A percentile compares a stretch with the other conserved stretches of the same genome.
Evolutionary conservation across 2,329 filamentous ascomycete genomes (phyloP).

Genomic region (Colletotrichum sidae): DNA sequence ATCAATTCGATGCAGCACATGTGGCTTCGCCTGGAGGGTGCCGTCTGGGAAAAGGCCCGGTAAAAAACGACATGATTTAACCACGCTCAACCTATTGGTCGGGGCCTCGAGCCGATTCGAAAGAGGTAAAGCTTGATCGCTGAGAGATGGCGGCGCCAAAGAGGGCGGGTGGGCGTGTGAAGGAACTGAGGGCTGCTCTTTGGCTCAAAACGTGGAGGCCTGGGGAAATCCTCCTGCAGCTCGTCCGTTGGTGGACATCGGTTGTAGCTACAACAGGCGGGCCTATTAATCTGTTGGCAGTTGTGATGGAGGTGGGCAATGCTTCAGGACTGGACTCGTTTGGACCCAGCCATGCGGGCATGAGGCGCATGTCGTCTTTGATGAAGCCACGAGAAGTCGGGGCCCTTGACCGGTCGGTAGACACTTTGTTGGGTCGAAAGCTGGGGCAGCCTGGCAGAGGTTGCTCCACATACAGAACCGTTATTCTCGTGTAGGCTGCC

Average conservation of each 20-base stretch:
- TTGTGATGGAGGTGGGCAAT: conserved; percentile 26
- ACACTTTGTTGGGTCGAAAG: not conserved
- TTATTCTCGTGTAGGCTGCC: not conserved
- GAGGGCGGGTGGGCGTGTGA: conserved; percentile 4
- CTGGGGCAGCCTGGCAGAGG: not conserved
- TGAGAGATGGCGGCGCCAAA: conserved; percentile 4
- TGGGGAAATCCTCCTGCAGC: conserved; percentile 6
- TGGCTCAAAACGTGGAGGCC: conserved; percentile 17
- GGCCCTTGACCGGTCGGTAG: conserved; percentile 8
- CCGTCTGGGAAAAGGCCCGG: conserved; percentile 41
- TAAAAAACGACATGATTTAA: conserved; percentile 43
- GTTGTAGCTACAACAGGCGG: not conserved
- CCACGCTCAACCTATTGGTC: conserved; percentile 39
- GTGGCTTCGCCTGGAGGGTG: conserved; percentile 39
- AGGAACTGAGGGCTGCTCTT: not conserved
- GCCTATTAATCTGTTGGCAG: conserved; percentile 3
- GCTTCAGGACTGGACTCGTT: conserved; percentile 11
- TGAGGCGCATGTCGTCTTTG: conserved; percentile 16
- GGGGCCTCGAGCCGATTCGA: no score
- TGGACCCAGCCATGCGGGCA: conserved; percentile 25
- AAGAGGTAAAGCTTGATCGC: conserved; percentile 21
- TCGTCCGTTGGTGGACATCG: conserved; percentile 4
- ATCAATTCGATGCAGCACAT: conserved; percentile 13
- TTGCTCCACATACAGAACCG: not conserved
- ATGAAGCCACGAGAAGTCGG: conserved; percentile 13